Evolutionary conservation across 768 basidiomycete genomes (phyloP).

Genomic region (Trametes villosa): DNA sequence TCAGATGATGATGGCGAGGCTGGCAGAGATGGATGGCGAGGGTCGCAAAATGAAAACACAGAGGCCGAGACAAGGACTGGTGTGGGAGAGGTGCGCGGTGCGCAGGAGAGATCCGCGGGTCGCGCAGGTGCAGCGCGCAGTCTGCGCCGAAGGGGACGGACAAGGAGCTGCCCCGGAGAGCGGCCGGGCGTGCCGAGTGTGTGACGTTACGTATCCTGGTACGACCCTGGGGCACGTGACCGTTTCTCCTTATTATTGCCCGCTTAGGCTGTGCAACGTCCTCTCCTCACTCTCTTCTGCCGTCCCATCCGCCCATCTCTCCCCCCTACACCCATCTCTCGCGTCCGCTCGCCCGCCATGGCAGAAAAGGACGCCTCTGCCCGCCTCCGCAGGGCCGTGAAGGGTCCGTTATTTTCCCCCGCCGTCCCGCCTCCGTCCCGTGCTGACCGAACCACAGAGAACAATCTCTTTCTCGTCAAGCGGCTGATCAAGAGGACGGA

Average conservation of each 20-base stretch:
- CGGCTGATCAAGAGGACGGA: constrained; percentile 85
- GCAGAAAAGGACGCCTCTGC: constrained; percentile 81
- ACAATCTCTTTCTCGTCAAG: constrained; percentile 92
- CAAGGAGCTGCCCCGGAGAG: neutral
- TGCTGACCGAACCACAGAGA: constrained; percentile 57
- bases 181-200: constrained; percentile 2
- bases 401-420: constrained; percentile 49
- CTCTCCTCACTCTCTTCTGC: constrained; percentile 24
- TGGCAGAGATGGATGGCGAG: constrained; percentile 4
- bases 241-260: constrained; percentile 32
- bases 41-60: neutral
- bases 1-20: neutral
- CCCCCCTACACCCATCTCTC: constrained; percentile 24
- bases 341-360: constrained; percentile 50
- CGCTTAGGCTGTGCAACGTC: constrained; percentile 29
- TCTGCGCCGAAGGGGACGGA: too few species aligned
- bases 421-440: neutral
- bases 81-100: neutral
- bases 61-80: constrained; percentile 5
- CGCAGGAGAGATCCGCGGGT: neutral
- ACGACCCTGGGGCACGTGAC: constrained; percentile 22
- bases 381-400: constrained; percentile 78
- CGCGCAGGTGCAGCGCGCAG: too few species aligned
- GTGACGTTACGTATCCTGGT: constrained; percentile 25
- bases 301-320: constrained; percentile 24